phyloP scores from a whole-genome alignment of 2,329 filamentous ascomycete genomes.

The Periconia sp. region DNA sequence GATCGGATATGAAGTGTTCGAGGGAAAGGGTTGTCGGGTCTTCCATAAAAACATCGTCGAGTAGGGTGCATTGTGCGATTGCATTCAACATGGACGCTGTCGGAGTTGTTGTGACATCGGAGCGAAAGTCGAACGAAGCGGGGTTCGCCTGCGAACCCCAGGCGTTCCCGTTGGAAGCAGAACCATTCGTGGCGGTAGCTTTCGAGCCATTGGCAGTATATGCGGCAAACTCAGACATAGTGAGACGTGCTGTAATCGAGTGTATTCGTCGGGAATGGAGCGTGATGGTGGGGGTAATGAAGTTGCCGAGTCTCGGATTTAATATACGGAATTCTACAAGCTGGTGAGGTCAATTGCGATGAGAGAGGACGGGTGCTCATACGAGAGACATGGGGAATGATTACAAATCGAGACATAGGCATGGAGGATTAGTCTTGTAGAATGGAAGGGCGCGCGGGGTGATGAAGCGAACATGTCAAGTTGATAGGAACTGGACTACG shows the following conservation, averaged over 20 bases:
- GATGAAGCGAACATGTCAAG: too few relatives aligned
- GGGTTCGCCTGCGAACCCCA: constrained; percentile 54
- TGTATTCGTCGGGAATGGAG: constrained; percentile 21
- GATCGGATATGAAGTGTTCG: constrained; percentile 73
- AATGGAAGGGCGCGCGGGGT: too few relatives aligned
- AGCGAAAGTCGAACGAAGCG: constrained; percentile 63
- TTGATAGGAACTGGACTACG: too few relatives aligned
- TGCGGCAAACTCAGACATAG: constrained; percentile 39
- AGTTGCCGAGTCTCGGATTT: constrained; percentile 6
- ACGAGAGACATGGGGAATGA: constrained; percentile 31
- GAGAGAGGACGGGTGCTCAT: constrained; percentile 32
- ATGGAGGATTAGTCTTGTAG: too few relatives aligned
- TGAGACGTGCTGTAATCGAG: too few relatives aligned
- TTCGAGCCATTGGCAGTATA: constrained; percentile 35
- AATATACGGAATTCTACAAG: constrained; percentile 23
- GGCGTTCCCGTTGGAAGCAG: constrained; percentile 28
- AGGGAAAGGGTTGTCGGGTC: constrained; percentile 79
- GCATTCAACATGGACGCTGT: constrained; percentile 77
- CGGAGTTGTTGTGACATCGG: constrained; percentile 47
- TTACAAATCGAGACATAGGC: constrained; percentile 28
- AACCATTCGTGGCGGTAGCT: constrained; percentile 14
- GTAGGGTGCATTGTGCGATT: constrained; percentile 73
- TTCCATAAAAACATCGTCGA: constrained; percentile 84
- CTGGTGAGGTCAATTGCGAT: constrained; percentile 35
- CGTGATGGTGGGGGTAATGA: constrained; percentile 15